Evolutionary conservation across 225 moss, liverwort and hornwort genomes (phyloP).

Genomic region (Pleurozium schreberi): DNA sequence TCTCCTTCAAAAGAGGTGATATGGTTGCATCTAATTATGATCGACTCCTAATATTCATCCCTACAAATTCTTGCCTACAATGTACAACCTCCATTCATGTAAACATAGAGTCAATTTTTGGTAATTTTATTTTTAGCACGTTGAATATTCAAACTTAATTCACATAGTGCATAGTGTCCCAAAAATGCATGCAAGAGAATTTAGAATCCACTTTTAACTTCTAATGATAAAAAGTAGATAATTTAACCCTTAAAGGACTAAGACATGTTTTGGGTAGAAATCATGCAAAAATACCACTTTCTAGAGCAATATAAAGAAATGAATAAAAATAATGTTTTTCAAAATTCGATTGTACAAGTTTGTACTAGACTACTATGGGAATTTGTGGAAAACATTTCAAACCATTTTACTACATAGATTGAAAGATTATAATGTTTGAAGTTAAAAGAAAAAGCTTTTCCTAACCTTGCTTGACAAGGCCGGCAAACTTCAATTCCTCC

Average conservation of each 20-base stretch:
- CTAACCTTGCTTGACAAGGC: rapidly evolving
- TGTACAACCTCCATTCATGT: too few species aligned
- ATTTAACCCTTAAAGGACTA: not conserved
- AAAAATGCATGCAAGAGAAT: not conserved
- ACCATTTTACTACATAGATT: not conserved
- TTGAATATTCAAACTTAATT: not conserved
- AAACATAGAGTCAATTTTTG: rapidly evolving
- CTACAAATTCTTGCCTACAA: not conserved
- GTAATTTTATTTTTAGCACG: rapidly evolving
- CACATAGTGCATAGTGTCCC: too few species aligned
- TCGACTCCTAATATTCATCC: not conserved
- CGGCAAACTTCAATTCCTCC: not conserved
- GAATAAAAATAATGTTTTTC: not conserved
- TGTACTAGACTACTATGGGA: not conserved
- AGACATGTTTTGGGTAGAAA: not conserved
- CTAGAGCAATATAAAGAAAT: not conserved
- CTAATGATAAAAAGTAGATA: not conserved
- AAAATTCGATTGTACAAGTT: not conserved
- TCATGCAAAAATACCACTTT: not conserved
- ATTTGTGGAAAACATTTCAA: rapidly evolving
- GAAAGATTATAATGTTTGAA: not conserved
- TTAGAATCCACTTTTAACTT: not conserved
- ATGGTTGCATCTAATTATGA: not conserved
- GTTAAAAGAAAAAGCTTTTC: not conserved
- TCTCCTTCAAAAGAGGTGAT: not conserved